These are phyloP conservation scores for Penicillium salamii DNA, from an alignment of 495 filamentous ascomycete genomes.

Conservation along the genomic window DNA sequence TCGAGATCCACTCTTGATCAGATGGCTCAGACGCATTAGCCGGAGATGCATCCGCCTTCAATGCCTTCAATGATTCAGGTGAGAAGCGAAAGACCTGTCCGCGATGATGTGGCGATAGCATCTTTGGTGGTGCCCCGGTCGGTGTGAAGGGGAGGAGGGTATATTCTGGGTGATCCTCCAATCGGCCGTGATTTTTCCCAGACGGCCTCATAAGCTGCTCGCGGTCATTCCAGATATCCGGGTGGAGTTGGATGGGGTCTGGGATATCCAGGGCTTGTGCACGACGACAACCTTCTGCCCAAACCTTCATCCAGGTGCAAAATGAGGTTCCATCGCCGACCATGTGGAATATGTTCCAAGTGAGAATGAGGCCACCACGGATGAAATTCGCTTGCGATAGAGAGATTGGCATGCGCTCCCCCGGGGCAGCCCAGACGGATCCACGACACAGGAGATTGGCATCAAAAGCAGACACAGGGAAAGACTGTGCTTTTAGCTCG, in stretches of 20 bases:
- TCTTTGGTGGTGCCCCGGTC: constrained; percentile 28
- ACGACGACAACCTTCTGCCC: constrained; percentile 34
- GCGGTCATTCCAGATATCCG: constrained; percentile 18
- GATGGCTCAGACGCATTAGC: constrained; percentile 23
- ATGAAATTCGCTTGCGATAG: constrained; percentile 40
- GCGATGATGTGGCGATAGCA: constrained; percentile 25
- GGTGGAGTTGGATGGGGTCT: constrained; percentile 16
- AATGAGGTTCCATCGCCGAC: constrained; percentile 33
- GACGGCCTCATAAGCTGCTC: constrained; percentile 26
- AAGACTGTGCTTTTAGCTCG: constrained; percentile 28
- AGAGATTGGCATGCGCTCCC: constrained; percentile 25
- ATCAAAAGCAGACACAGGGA: constrained; percentile 30
- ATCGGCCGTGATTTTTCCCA: constrained; percentile 18
- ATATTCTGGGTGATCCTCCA: constrained; percentile 33
- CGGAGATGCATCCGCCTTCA: constrained; percentile 35
- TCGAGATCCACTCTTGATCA: constrained; percentile 31
- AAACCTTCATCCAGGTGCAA: constrained; percentile 29
- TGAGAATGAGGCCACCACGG: constrained; percentile 23
- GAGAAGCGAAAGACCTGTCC: constrained; percentile 32
- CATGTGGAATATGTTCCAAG: constrained; percentile 29
- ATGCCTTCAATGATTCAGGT: constrained; percentile 18
- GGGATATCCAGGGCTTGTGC: constrained; percentile 25
- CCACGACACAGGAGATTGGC: constrained; percentile 27
- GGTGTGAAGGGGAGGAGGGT: constrained; percentile 31
- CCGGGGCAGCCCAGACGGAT: constrained; percentile 28